phyloP scores from a whole-genome alignment of 2,329 filamentous ascomycete genomes.

The Aspergillus udagawae region DNA sequence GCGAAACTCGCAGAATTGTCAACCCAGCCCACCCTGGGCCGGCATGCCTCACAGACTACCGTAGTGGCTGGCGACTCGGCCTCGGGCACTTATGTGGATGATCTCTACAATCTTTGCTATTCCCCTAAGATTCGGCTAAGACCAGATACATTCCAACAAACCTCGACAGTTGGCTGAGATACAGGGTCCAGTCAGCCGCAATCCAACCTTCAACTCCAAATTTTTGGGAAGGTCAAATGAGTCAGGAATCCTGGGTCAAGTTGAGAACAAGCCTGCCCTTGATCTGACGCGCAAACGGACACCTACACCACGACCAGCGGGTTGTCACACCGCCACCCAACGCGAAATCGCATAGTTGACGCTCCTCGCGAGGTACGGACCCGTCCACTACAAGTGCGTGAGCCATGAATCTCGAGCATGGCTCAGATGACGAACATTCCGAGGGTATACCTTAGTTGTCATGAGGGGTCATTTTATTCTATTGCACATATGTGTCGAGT shows the following conservation, averaged over 20 bases:
- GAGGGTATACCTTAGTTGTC: not conserved
- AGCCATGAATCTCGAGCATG: too few species aligned
- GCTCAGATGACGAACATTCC: not conserved
- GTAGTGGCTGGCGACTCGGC: conserved; percentile 23
- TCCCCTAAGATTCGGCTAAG: conserved; percentile 26
- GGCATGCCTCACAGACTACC: conserved; percentile 20
- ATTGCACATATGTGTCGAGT: not conserved
- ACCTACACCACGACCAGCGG: not conserved
- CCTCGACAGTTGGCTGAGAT: not conserved
- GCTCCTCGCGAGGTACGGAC: not conserved
- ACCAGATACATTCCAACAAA: conserved; percentile 17
- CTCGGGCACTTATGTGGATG: conserved; percentile 45
- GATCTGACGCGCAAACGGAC: not conserved
- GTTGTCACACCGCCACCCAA: not conserved
- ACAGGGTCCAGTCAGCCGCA: not conserved
- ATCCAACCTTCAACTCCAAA: not conserved
- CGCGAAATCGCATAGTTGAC: not conserved
- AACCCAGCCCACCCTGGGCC: conserved; percentile 12
- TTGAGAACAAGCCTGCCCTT: not conserved
- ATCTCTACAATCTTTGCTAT: conserved; percentile 39
- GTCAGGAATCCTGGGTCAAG: not conserved
- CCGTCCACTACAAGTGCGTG: too few species aligned
- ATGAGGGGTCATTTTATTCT: not conserved
- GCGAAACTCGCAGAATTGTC: conserved; percentile 21
- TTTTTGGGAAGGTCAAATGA: not conserved